These are phyloP conservation scores for Citrullus colocynthis DNA, from an alignment of 306 rosid species.

Conservation along the genomic window DNA sequence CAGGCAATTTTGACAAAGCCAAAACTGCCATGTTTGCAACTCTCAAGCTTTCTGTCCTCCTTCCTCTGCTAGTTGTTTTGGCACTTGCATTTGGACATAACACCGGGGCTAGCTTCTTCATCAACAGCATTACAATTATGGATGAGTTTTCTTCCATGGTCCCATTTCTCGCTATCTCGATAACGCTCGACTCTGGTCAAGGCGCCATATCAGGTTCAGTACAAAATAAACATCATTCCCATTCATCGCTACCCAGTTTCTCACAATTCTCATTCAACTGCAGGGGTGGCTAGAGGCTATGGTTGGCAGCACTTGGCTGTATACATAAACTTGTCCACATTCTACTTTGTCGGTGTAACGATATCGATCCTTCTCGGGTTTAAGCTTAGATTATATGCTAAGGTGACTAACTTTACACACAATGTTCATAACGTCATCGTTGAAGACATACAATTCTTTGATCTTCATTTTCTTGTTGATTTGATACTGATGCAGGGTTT, in stretches of 20 bases:
- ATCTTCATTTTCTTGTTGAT: neutral
- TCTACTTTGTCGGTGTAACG: constrained; percentile 57
- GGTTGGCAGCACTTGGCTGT: constrained; percentile 66
- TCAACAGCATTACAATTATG: constrained; percentile 23
- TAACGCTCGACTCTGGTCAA: constrained; percentile 47
- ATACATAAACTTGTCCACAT: constrained; percentile 47
- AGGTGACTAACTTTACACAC: constrained; percentile 27
- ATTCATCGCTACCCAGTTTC: neutral
- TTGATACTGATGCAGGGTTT: constrained; percentile 40
- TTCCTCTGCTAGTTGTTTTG: constrained; percentile 30
- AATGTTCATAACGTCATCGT: neutral
- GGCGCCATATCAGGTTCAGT: constrained; percentile 64
- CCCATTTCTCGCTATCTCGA: constrained; percentile 51
- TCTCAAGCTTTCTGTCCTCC: constrained; percentile 54
- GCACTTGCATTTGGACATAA: constrained; percentile 42
- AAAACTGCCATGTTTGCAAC: constrained; percentile 54
- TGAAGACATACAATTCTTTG: neutral
- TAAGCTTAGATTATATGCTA: constrained; percentile 35
- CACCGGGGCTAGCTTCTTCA: constrained; percentile 46
- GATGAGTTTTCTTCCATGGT: constrained; percentile 51
- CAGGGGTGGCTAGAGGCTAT: constrained; percentile 80
- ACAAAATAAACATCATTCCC: neutral
- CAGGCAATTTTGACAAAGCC: constrained; percentile 30
- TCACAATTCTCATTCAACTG: neutral
- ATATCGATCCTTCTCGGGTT: constrained; percentile 47